These are phyloP conservation scores for Gymnopilus junonius DNA, from an alignment of 768 basidiomycete genomes.

Conservation along the genomic window DNA sequence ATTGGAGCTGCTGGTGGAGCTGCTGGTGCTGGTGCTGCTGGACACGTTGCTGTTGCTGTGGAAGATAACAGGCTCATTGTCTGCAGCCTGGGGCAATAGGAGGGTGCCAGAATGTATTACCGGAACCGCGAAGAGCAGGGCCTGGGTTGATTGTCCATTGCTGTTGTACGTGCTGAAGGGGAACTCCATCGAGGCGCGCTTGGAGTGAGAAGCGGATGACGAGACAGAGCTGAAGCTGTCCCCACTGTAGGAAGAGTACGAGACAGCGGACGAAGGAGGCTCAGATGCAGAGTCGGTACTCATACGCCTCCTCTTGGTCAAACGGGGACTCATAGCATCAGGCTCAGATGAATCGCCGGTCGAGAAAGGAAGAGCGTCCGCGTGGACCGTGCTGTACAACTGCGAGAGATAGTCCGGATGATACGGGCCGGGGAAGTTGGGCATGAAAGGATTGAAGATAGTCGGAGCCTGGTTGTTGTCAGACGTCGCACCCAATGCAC, in stretches of 20 bases:
- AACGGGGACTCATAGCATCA: constrained; percentile 51
- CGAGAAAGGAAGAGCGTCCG: constrained; percentile 60
- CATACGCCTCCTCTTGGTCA: constrained; percentile 73
- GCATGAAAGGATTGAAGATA: constrained; percentile 41
- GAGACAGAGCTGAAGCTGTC: constrained; percentile 66
- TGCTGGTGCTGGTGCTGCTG: constrained; percentile 22
- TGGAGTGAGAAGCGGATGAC: constrained; percentile 56
- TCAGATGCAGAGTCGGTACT: constrained; percentile 58
- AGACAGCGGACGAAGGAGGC: constrained; percentile 66
- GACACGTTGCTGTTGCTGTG: constrained; percentile 38
- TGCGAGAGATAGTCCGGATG: constrained; percentile 73
- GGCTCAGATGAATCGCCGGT: constrained; percentile 49
- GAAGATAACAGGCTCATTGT: constrained; percentile 55
- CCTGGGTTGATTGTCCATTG: constrained; percentile 38
- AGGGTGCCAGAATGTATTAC: constrained; percentile 79
- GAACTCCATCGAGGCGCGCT: constrained; percentile 69
- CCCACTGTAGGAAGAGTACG: constrained; percentile 57
- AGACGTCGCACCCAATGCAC: constrained; percentile 42
- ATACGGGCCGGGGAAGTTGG: constrained; percentile 70
- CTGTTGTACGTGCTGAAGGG: constrained; percentile 60
- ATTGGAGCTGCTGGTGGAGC: constrained; percentile 6
- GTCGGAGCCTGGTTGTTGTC: constrained; percentile 25
- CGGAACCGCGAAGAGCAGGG: constrained; percentile 58
- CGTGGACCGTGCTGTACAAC: constrained; percentile 45
- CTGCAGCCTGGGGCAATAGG: constrained; percentile 59